These are phyloP conservation scores for Psidium guajava DNA, from an alignment of 345 rosid genomes.

Conservation along the genomic window DNA sequence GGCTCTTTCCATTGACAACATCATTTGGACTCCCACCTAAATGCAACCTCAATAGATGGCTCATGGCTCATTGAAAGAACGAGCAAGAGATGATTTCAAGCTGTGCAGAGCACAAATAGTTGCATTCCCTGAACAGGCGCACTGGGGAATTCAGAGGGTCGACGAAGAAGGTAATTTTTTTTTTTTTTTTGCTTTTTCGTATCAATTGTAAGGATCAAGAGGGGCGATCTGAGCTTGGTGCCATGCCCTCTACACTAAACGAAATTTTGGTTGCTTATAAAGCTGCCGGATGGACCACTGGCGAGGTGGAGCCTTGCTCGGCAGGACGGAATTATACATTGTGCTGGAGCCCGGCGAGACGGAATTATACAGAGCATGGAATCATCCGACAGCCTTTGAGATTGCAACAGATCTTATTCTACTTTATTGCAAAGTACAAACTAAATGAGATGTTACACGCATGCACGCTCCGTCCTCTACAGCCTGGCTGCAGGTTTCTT, in stretches of 20 bases:
- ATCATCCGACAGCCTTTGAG: background rate
- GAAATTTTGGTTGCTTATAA: background rate
- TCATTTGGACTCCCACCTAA: background rate
- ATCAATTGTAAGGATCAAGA: background rate
- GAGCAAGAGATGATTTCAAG: background rate
- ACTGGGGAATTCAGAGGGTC: no score
- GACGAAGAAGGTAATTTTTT: no score
- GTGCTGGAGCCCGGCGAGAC: background rate
- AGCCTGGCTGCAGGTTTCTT: constrained; percentile 54
- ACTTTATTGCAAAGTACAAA: background rate
- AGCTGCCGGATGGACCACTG: background rate
- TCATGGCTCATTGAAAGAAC: background rate
- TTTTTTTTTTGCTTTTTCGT: no score
- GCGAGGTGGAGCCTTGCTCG: no score
- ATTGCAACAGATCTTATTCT: background rate
- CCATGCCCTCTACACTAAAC: background rate
- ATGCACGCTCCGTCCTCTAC: constrained; percentile 5
- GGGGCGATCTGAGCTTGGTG: background rate
- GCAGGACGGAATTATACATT: no score
- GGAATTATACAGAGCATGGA: background rate
- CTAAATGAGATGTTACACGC: background rate
- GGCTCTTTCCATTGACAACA: background rate
- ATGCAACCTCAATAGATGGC: background rate
- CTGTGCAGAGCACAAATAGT: no score
- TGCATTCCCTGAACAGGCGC: no score